Percentiles rank a stretch among this genome's conserved stretches.
Conservation (phyloP, 2,329 filamentous ascomycete genomes). For the Fusarium albidum region DNA sequence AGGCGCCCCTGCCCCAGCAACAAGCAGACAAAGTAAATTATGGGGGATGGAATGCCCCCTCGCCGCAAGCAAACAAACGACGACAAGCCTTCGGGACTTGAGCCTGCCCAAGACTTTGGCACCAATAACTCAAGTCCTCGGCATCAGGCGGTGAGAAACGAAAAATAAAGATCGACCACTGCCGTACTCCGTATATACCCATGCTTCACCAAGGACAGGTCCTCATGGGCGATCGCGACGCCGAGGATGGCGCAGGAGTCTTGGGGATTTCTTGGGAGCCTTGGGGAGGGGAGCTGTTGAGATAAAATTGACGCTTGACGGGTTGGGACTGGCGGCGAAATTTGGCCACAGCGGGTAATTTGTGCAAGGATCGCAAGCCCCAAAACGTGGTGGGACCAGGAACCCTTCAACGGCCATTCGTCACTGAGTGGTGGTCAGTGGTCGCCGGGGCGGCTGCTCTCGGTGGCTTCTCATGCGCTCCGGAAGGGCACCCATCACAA, state of each 20-base stretch:
- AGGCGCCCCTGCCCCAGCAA: too few species aligned
- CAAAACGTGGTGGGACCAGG: constrained; percentile 33
- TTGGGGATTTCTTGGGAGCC: neutral
- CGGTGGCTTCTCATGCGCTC: constrained; percentile 1
- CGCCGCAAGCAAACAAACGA: constrained; percentile 15
- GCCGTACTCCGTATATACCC: neutral
- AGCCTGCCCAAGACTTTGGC: neutral
- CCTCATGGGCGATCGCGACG: neutral
- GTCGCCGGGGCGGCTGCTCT: constrained; percentile 5
- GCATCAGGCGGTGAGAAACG: neutral
- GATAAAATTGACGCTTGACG: constrained; percentile 1
- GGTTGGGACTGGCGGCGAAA: neutral
- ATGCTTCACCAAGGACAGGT: neutral
- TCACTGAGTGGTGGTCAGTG: constrained; percentile 31
- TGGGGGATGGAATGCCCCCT: neutral
- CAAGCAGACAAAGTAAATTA: too few species aligned
- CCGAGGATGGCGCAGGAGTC: constrained; percentile 18
- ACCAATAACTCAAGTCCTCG: neutral
- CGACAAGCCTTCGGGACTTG: neutral
- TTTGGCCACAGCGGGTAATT: constrained; percentile 1
- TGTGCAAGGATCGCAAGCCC: constrained; percentile 21
- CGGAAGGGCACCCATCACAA: constrained; percentile 4
- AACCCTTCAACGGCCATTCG: constrained; percentile 20
- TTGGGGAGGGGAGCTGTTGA: neutral
- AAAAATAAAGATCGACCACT: neutral